phyloP scores from a whole-genome alignment of 2,329 filamentous ascomycete genomes.

The Beauveria rudraprayagi region DNA sequence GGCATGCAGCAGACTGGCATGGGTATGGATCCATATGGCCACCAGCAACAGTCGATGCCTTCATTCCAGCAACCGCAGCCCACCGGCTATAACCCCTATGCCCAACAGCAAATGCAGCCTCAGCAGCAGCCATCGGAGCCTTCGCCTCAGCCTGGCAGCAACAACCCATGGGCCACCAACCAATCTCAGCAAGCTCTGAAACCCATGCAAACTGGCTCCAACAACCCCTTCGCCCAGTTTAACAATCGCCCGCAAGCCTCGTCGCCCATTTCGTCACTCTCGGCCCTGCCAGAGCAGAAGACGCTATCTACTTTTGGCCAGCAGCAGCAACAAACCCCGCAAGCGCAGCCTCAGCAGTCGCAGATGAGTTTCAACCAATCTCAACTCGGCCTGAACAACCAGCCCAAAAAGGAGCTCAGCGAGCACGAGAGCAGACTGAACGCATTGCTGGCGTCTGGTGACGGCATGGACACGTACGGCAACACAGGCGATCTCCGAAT shows the following conservation, averaged over 20 bases:
- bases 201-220: slow-evolving; percentile 85
- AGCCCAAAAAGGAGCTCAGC: slow-evolving; percentile 46
- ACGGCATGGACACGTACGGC: slow-evolving; percentile 94
- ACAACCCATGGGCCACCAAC: slow-evolving; percentile 82
- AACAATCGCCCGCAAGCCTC: slow-evolving; percentile 49
- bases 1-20: slow-evolving; percentile 56
- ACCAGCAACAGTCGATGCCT: slow-evolving; percentile 39
- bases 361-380: slow-evolving; percentile 15
- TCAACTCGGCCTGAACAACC: slow-evolving; percentile 9
- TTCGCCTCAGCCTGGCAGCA: slow-evolving; percentile 67
- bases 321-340: slow-evolving; percentile 32
- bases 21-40: slow-evolving; percentile 62
- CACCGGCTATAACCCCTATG: slow-evolving; percentile 48
- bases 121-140: slow-evolving; percentile 47
- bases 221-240: slow-evolving; percentile 91
- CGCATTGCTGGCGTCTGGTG: slow-evolving; percentile 73
- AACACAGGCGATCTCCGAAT: slow-evolving; percentile 96
- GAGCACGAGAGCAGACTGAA: slow-evolving; percentile 73
- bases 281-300: slow-evolving; percentile 76
- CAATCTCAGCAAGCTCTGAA: slow-evolving; percentile 57
- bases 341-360: slow-evolving; percentile 29
- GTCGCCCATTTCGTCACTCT: slow-evolving; percentile 60
- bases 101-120: slow-evolving; percentile 32
- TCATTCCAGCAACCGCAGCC: slow-evolving; percentile 41
- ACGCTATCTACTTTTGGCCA: slow-evolving; percentile 54